Conservation (phyloP, 169 alveolate genomes). For the Eimeria necatrix region DNA sequence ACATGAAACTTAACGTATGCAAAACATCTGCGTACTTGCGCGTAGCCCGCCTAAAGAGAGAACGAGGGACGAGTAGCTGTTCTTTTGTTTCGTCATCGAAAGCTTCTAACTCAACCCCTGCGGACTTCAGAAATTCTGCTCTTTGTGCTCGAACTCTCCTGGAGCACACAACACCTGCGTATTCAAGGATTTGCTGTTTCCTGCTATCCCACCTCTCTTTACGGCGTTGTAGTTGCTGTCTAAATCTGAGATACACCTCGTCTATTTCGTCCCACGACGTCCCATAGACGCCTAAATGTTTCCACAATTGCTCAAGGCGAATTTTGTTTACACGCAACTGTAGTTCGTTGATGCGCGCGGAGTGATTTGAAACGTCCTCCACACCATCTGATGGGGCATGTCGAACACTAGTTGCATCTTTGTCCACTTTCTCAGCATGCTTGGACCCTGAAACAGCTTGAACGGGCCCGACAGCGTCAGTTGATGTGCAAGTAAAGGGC, state of each 20-base stretch:
- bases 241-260: conserved; percentile 70
- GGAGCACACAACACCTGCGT: conserved; percentile 67
- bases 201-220: conserved; percentile 55
- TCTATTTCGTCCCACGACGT: conserved; percentile 80
- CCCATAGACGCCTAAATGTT: conserved; percentile 71
- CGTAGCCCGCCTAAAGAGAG: conserved; percentile 43
- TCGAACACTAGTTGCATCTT: not conserved
- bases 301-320: conserved; percentile 81
- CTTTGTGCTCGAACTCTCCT: conserved; percentile 25
- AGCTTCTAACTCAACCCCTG: not conserved
- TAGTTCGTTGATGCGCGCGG: not conserved
- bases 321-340: conserved; percentile 49
- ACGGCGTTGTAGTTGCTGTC: conserved; percentile 16
- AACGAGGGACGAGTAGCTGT: conserved; percentile 65
- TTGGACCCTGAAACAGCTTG: not conserved
- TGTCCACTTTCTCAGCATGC: not conserved
- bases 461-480: not conserved
- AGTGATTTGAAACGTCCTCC: not conserved
- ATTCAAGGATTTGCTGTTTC: conserved; percentile 45
- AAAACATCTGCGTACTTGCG: not conserved
- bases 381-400: not conserved
- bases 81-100: conserved; percentile 21
- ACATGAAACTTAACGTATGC: not conserved
- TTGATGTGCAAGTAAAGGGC: conserved; percentile 68
- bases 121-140: not conserved